Conservation (phyloP, 352 stramenopile species). For the Phytophthora niederhauseri region DNA sequence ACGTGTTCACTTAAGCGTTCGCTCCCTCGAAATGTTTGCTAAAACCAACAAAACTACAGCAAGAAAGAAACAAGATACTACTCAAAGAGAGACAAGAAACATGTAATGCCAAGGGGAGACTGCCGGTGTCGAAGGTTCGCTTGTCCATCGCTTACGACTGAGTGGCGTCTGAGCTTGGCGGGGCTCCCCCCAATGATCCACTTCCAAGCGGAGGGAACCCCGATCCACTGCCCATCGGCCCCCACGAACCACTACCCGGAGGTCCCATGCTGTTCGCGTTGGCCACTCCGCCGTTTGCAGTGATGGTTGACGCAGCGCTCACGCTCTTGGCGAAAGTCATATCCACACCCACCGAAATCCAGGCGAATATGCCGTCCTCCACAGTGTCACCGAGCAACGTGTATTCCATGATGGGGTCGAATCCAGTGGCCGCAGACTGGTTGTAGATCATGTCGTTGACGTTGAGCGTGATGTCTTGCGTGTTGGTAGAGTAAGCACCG, state of each 20-base stretch:
- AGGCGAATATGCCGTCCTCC: slow-evolving; percentile 32
- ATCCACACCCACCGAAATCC: slow-evolving; percentile 37
- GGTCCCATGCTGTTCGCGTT: slow-evolving; percentile 23
- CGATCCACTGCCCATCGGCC: slow-evolving; percentile 13
- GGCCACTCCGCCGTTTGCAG: slow-evolving; percentile 25
- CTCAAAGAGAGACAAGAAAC: neutral
- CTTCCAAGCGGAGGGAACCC: slow-evolving; percentile 14
- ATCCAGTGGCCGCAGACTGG: slow-evolving; percentile 17
- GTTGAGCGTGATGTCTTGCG: slow-evolving; percentile 26
- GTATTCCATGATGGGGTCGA: slow-evolving; percentile 34
- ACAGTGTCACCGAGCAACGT: slow-evolving; percentile 24
- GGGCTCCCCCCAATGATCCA: slow-evolving; percentile 15
- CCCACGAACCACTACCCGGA: slow-evolving; percentile 6
- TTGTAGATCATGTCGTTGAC: slow-evolving; percentile 27
- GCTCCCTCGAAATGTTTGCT: neutral
- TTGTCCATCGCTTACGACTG: slow-evolving; percentile 13
- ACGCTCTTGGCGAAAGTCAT: slow-evolving; percentile 35
- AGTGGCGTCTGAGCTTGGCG: slow-evolving; percentile 8
- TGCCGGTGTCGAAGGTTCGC: neutral
- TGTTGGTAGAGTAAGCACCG: slow-evolving; percentile 30
- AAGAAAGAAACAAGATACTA: neutral
- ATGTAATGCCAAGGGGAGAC: neutral
- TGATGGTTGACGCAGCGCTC: slow-evolving; percentile 32
- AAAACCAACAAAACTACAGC: neutral
- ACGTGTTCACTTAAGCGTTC: neutral